These are phyloP conservation scores for Verbena officinalis DNA, from an alignment of 257 asterid species.

Conservation along the genomic window DNA sequence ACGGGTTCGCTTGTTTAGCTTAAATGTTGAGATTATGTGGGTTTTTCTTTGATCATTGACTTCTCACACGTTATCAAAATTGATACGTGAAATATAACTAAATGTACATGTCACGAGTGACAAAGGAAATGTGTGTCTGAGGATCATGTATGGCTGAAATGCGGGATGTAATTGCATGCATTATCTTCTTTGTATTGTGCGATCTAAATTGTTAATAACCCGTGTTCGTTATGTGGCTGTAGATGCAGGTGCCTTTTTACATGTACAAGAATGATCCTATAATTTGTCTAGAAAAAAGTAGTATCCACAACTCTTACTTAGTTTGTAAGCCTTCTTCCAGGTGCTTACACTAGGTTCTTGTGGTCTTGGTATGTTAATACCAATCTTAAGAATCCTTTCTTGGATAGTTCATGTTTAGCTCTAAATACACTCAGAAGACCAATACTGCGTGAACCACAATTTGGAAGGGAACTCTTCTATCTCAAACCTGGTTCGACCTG, in stretches of 20 bases:
- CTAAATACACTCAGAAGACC: slow-evolving; percentile 18
- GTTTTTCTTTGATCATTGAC: slow-evolving; percentile 1
- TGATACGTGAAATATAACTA: slow-evolving; percentile 9
- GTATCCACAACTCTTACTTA: too few relatives aligned
- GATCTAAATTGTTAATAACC: neutral
- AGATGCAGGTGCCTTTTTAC: neutral
- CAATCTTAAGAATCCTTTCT: slow-evolving; percentile 16
- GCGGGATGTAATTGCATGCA: neutral
- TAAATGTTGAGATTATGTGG: neutral
- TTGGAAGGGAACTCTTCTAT: slow-evolving; percentile 19
- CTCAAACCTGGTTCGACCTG: slow-evolving; percentile 14
- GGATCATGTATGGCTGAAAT: slow-evolving; percentile 3
- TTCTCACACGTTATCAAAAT: neutral
- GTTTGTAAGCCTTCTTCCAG: slow-evolving; percentile 5
- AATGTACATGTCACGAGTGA: neutral
- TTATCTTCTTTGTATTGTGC: neutral
- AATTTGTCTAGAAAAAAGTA: neutral
- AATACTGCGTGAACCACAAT: neutral
- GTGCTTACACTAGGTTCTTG: neutral
- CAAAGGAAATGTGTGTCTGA: neutral
- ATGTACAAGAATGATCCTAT: neutral
- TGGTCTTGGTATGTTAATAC: neutral
- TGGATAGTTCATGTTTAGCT: slow-evolving; percentile 11
- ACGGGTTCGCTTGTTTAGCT: neutral
- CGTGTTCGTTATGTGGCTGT: neutral